These are phyloP conservation scores for Botryotinia globosa DNA, from an alignment of 2,329 filamentous ascomycete genomes.

Conservation along the genomic window DNA sequence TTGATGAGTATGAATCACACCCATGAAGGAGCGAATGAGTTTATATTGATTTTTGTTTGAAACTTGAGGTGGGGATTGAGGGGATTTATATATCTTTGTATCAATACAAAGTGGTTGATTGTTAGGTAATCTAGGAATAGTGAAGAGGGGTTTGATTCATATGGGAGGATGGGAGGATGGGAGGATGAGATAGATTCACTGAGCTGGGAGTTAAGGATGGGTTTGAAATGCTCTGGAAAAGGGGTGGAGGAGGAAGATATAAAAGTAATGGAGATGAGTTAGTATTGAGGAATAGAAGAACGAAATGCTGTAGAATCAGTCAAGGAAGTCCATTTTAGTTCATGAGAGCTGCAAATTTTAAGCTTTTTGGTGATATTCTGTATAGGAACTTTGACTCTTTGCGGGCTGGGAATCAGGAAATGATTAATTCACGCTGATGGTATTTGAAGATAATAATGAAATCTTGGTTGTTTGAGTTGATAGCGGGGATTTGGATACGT, in stretches of 20 bases:
- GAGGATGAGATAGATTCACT: not conserved
- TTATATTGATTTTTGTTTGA: not conserved
- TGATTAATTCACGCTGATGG: accelerated
- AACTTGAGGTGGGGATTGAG: not conserved
- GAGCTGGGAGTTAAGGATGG: not conserved
- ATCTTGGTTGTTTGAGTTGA: not conserved
- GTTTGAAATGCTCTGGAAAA: not conserved
- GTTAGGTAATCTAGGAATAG: accelerated
- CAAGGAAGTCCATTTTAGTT: too few species aligned
- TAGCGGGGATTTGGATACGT: not conserved
- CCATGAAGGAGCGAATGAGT: not conserved
- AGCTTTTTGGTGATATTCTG: accelerated
- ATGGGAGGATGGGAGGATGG: too few species aligned
- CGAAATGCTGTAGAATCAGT: accelerated
- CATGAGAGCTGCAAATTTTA: not conserved
- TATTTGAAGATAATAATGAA: not conserved
- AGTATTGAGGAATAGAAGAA: too few species aligned
- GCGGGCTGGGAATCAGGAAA: not conserved
- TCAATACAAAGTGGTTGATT: accelerated
- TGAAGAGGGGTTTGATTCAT: not conserved
- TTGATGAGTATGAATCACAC: accelerated
- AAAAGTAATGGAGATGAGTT: not conserved
- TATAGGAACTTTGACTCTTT: not conserved
- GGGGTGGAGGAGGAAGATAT: not conserved
- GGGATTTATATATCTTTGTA: not conserved